phyloP scores from a whole-genome alignment of 768 basidiomycete genomes.

The Hypsizygus marmoreus region DNA sequence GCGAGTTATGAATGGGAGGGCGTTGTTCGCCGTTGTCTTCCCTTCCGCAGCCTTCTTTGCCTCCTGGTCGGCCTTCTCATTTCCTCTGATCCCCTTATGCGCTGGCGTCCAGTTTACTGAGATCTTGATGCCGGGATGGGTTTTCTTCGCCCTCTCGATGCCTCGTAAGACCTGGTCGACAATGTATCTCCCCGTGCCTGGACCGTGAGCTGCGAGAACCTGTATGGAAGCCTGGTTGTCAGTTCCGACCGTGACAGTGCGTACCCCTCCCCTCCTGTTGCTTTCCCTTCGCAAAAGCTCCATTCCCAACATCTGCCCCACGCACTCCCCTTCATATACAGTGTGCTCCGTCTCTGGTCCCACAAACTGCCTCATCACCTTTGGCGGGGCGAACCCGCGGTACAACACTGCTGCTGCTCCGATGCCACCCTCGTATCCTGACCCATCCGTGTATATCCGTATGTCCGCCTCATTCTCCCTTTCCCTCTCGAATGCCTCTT shows the following conservation, averaged over 20 bases:
- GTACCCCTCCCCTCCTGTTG: background rate
- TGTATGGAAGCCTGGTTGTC: constrained; percentile 17
- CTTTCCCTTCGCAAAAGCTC: constrained; percentile 22
- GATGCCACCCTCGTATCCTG: constrained; percentile 22
- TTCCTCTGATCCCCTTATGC: constrained; percentile 25
- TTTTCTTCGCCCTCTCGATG: background rate
- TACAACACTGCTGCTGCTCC: constrained; percentile 29
- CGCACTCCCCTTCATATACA: too few relatives aligned
- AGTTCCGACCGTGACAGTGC: background rate
- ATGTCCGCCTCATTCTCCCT: background rate
- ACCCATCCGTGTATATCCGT: constrained; percentile 30
- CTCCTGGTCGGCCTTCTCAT: constrained; percentile 22
- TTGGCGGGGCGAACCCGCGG: background rate
- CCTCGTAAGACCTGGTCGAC: constrained; percentile 3
- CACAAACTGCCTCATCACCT: constrained; percentile 18
- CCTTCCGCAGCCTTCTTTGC: constrained; percentile 28
- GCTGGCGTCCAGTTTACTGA: constrained; percentile 23
- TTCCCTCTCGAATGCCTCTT: background rate
- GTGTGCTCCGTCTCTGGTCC: constrained; percentile 21
- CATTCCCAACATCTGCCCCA: constrained; percentile 22
- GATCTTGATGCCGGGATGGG: constrained; percentile 1
- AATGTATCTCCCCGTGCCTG: constrained; percentile 7
- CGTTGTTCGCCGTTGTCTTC: too few relatives aligned
- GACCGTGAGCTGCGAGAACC: background rate
- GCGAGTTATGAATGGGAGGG: too few relatives aligned